Evolutionary conservation across 2,329 filamentous ascomycete species (phyloP).

Genomic region (Sporothrix brasiliensis): DNA sequence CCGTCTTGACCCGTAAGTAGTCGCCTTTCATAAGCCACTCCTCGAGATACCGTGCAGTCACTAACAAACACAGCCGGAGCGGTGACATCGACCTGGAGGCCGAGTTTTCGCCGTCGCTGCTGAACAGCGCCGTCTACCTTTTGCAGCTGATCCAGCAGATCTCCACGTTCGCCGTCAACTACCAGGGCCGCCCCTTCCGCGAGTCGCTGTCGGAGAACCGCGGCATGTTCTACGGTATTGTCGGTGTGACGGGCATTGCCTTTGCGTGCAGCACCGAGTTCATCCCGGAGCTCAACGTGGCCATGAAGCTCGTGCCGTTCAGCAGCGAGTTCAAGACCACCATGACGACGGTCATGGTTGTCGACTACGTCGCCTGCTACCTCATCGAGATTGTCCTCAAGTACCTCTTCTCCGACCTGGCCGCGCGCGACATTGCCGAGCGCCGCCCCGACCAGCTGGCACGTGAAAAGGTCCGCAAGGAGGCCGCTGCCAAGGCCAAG

Average conservation of each 20-base stretch:
- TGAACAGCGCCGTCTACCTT: conserved; percentile 96
- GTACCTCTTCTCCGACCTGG: conserved; percentile 83
- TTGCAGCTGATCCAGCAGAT: conserved; percentile 98
- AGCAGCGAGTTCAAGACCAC: conserved; percentile 83
- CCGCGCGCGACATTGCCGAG: conserved; percentile 88
- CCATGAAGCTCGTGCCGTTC: conserved; percentile 91
- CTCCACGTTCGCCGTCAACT: conserved; percentile 98
- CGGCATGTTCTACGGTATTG: conserved; percentile 96
- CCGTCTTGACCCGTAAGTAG: conserved; percentile 75
- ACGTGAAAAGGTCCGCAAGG: conserved; percentile 71
- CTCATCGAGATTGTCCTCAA: conserved; percentile 86
- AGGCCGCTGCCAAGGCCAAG: conserved; percentile 56
- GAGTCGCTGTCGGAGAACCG: conserved; percentile 94
- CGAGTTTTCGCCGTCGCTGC: conserved; percentile 87
- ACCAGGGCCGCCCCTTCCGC: conserved; percentile 96
- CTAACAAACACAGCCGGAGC: conserved; percentile 48
- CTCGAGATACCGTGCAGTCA: neutral
- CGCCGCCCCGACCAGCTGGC: conserved; percentile 83
- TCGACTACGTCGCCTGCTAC: conserved; percentile 87
- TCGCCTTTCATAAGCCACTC: neutral
- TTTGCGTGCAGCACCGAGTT: conserved; percentile 96
- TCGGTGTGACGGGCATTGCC: conserved; percentile 85
- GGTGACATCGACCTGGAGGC: conserved; percentile 83
- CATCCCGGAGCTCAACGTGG: conserved; percentile 90
- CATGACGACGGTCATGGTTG: conserved; percentile 79